A percentile compares a stretch with the other conserved stretches of the same genome.
Evolutionary conservation across 2,329 filamentous ascomycete genomes (phyloP).

Genomic region (Ceratocystis harringtonii): DNA sequence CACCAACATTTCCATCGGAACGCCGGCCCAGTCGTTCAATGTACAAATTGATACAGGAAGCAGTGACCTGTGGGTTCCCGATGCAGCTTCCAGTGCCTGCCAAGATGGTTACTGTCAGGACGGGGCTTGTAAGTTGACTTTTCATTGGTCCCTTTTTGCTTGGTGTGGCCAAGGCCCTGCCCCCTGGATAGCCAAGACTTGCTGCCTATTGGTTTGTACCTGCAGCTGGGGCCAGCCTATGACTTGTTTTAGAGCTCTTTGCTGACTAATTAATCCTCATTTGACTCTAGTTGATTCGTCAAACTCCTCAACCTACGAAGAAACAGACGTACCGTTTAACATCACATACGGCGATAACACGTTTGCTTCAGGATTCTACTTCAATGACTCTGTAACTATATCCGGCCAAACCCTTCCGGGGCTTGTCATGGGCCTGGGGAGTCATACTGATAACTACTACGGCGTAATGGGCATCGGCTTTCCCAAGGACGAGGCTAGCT

Average conservation of each 20-base stretch:
- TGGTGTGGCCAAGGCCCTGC: neutral
- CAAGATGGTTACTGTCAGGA: slow-evolving; percentile 18
- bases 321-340: slow-evolving; percentile 33
- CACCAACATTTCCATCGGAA: slow-evolving; percentile 41
- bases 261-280: slow-evolving; percentile 18
- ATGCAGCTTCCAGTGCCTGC: slow-evolving; percentile 28
- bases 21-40: slow-evolving; percentile 39
- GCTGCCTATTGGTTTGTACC: neutral
- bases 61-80: slow-evolving; percentile 48
- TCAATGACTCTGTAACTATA: slow-evolving; percentile 41
- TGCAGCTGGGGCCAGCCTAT: neutral
- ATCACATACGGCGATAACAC: slow-evolving; percentile 50
- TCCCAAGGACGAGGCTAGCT: slow-evolving; percentile 35
- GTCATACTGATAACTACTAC: slow-evolving; percentile 38
- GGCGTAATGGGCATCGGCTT: slow-evolving; percentile 49
- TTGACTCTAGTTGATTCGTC: slow-evolving; percentile 29
- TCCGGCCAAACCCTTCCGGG: slow-evolving; percentile 37
- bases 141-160: neutral
- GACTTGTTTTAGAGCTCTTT: neutral
- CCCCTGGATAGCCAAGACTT: neutral
- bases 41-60: slow-evolving; percentile 51
- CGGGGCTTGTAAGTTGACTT: slow-evolving; percentile 25
- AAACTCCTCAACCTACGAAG: slow-evolving; percentile 33
- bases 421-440: slow-evolving; percentile 44
- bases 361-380: slow-evolving; percentile 42